Evolutionary conservation across 179 eudicot genomes (phyloP), one percentile per base, ranked within the genome.

Genomic region (Beta macrorhiza): DNA sequence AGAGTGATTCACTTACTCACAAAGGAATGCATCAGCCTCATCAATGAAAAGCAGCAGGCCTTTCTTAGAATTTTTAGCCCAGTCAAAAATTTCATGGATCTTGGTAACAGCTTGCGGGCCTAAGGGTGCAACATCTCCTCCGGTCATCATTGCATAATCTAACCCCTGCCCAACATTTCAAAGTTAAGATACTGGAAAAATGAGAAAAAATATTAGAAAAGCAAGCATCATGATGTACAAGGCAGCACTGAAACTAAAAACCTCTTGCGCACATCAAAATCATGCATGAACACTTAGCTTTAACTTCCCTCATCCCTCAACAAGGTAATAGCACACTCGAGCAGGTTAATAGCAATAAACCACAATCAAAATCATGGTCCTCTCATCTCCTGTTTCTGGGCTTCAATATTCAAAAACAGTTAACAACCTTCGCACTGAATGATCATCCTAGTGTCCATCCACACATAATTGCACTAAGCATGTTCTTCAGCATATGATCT

Each of bases 71-170:
- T 90, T 94, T 78, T 91, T 94, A 51, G 97, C 89, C 99, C 99
- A 96, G 79, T 96, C 99, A 90, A 96, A 96, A 82, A 94, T 92
- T 81, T 96, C 98, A 76, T 94, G 99, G 81, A 94, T 96, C 78
- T 94, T 94, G 69, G 99, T 94, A 81, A 96, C 98, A 80, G 98
- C 99, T 82, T 96, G 97, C 58, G 98, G 84, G 64, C 99, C 99
- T 83, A 96, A 84, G 12, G 98, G 99, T 53, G 97, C 98, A 88
- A 94, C 99, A 84, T 96, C 98, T 81, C 99, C 99, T 64, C 99
- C 99, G 29, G 99, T 94, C 99, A 96, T 96, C 98, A 94, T 92
- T 61, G 99, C 99, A 91, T 96, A 96, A 87, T 96, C 99, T 84
- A 96, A 86, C 56, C 98, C 98, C 99, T 96, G 91, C 29, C 79